Conservation (phyloP, 1,139 yeast species). For the Blastobotrys ciferrii region DNA sequence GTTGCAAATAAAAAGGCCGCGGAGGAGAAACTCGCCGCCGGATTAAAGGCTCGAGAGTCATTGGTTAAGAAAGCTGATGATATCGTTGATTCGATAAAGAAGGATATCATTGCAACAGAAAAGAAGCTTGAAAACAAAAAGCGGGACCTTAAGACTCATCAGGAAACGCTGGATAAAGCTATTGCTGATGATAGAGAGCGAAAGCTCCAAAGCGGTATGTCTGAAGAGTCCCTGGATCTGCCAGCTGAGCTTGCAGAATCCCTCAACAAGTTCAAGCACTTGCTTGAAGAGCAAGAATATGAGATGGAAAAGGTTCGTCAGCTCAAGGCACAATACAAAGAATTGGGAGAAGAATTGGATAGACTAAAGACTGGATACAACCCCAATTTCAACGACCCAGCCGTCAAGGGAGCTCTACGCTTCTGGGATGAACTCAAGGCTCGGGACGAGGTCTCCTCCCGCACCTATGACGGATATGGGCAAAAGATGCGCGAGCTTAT, state of each 20-base stretch:
- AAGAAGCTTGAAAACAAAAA: slow-evolving; percentile 22
- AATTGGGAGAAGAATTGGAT: slow-evolving; percentile 47
- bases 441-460: slow-evolving; percentile 11
- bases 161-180: slow-evolving; percentile 34
- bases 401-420: slow-evolving; percentile 72
- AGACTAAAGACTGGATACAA: slow-evolving; percentile 60
- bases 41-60: slow-evolving; percentile 38
- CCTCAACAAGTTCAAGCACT: slow-evolving; percentile 20
- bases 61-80: slow-evolving; percentile 33
- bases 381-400: slow-evolving; percentile 87
- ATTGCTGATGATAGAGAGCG: slow-evolving; percentile 33
- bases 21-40: slow-evolving; percentile 36
- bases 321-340: slow-evolving; percentile 20
- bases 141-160: slow-evolving; percentile 23
- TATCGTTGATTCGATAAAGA: slow-evolving; percentile 28
- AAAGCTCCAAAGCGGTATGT: slow-evolving; percentile 29
- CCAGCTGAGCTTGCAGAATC: slow-evolving; percentile 14
- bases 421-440: slow-evolving; percentile 45
- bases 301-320: slow-evolving; percentile 29
- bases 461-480: slow-evolving; percentile 6
- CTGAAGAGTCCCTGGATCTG: slow-evolving; percentile 18
- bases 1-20: slow-evolving; percentile 35
- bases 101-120: slow-evolving; percentile 26
- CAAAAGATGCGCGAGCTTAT: slow-evolving; percentile 9
- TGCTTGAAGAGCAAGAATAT: slow-evolving; percentile 31